Percentiles rank a stretch among this genome's conserved stretches.
phyloP scores from a whole-genome alignment of 1,284 basidiomycete species.

The Microbotryum violaceum region DNA sequence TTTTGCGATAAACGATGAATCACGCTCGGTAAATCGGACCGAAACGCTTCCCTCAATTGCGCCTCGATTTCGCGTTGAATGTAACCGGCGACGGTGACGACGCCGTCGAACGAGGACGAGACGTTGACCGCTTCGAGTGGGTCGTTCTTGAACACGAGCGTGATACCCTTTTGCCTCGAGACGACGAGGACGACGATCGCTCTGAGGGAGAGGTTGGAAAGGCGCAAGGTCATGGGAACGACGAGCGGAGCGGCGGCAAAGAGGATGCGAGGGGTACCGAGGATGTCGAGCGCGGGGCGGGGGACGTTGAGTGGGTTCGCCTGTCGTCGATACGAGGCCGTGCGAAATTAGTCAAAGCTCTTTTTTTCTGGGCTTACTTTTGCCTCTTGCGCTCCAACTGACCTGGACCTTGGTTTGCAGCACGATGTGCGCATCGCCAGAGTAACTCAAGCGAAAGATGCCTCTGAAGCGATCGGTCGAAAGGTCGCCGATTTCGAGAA shows the following conservation, averaged over 20 bases:
- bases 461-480: conserved; percentile 90
- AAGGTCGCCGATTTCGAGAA: conserved; percentile 95
- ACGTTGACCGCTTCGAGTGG: conserved; percentile 97
- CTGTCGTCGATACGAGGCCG: conserved; percentile 49
- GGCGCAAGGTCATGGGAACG: conserved; percentile 96
- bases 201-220: conserved; percentile 84
- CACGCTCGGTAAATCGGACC: conserved; percentile 92
- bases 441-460: conserved; percentile 91
- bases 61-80: conserved; percentile 95
- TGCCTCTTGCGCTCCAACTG: conserved; percentile 27
- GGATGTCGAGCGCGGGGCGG: conserved; percentile 56
- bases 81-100: conserved; percentile 94
- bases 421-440: conserved; percentile 92
- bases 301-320: conserved; percentile 93
- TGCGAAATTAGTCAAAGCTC: background rate
- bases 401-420: conserved; percentile 94
- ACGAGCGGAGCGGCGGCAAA: conserved; percentile 87
- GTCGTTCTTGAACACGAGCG: conserved; percentile 98
- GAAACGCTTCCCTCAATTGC: conserved; percentile 94
- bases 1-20: conserved; percentile 92
- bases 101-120: conserved; percentile 93
- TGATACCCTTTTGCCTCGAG: conserved; percentile 94
- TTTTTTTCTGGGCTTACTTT: too few relatives aligned
- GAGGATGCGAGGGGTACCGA: conserved; percentile 69
- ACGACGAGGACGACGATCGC: conserved; percentile 97